phyloP scores from a whole-genome alignment of 768 basidiomycete species.

The Candolleomyces eurysporus region DNA sequence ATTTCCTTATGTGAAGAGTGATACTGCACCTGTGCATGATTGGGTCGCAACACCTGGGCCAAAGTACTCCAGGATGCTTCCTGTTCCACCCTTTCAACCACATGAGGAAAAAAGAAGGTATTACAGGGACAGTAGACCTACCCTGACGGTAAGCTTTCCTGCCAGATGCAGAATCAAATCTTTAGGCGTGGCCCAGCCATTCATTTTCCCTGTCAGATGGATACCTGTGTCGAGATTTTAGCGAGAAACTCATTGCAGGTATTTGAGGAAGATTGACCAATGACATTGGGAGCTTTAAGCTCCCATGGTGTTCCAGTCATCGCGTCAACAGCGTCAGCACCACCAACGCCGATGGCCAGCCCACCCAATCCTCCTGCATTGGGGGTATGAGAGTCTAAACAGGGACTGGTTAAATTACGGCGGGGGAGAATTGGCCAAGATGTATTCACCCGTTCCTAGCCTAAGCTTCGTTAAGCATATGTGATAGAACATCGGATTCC shows the following conservation, averaged over 20 bases:
- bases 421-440: not conserved
- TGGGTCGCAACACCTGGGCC: slow-evolving; percentile 87
- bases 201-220: slow-evolving; percentile 82
- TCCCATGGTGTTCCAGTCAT: slow-evolving; percentile 99
- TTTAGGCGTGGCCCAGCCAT: slow-evolving; percentile 93
- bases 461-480: slow-evolving; percentile 32
- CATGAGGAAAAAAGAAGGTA: slow-evolving; percentile 3
- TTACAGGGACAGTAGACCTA: slow-evolving; percentile 33
- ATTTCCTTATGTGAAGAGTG: not conserved
- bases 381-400: slow-evolving; percentile 90
- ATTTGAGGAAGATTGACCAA: slow-evolving; percentile 47
- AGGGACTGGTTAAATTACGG: not conserved
- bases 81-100: slow-evolving; percentile 82
- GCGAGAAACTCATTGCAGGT: not conserved
- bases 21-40: slow-evolving; percentile 79
- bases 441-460: slow-evolving; percentile 69
- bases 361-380: slow-evolving; percentile 97
- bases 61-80: slow-evolving; percentile 94
- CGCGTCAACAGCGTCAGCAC: slow-evolving; percentile 97
- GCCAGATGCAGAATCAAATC: slow-evolving; percentile 94
- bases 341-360: slow-evolving; percentile 98
- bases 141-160: slow-evolving; percentile 90
- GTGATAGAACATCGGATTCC: slow-evolving; percentile 1
- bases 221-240: slow-evolving; percentile 51
- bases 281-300: slow-evolving; percentile 83